Evolutionary conservation across 306 rosid genomes (phyloP), one percentile per base, ranked within the genome.

Genomic region (Prosopis cineraria): DNA sequence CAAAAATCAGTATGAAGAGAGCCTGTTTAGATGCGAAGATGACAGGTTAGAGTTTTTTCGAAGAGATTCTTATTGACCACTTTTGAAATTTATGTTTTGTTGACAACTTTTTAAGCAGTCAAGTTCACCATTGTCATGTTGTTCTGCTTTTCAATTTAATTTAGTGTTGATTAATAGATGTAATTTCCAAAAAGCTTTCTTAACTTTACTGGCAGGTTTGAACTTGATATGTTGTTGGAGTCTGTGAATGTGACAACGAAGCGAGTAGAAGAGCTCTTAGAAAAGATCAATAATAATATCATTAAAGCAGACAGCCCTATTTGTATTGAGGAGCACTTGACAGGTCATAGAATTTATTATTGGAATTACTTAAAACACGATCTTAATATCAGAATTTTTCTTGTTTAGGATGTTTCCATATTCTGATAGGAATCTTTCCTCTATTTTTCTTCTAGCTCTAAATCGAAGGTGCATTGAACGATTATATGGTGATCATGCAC

Each of bases 1-100:
- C 79, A 96, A 96, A 88, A 96, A 96, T 82, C 99, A 96, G 83
- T 96, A 96, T 75, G 99, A 96, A 85, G 99, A 96, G 84, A 96
- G 99, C 80, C 85, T 96, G 87, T 96, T 96, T 79, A 91, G 99
- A 84, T 96, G 99, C 20, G 99, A 96, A 89, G 99, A 96, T 85
- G 99, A 96, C 89, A 96, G 99, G 99, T 96, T 65, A 70, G 83
- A 82, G 12, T 52, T 53, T 68, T 75, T 69, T 56, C 63, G n/a
- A 75, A 41, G 20, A 80, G 56, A 63, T 88, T 66, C 59, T 55
- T 48, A 53, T 45, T 45, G 66, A 27, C 27, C 69, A 37, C 68
- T 75, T 73, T 65, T 34, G 25, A 45, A 50, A 6, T 75, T 14
- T 53, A 3, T 60, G 47, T 75, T 71, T 29, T 62, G 30, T 68